A percentile compares a stretch with the other conserved stretches of the same genome.
phyloP scores from a whole-genome alignment of 2,329 filamentous ascomycete species.

The Penicillium sp. region DNA sequence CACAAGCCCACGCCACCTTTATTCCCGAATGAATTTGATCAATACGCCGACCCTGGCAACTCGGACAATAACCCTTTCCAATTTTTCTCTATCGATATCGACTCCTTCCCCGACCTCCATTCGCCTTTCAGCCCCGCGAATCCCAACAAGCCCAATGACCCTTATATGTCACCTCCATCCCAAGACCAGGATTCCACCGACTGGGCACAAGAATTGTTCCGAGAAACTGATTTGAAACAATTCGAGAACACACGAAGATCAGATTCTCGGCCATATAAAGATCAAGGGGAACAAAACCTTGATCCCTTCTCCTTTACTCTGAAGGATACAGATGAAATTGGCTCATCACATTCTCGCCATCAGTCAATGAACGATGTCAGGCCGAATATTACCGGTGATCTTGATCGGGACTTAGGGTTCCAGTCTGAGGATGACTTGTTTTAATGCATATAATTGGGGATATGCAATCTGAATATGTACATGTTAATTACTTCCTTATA shows the following conservation, averaged over 20 bases:
- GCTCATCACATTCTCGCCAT: neutral
- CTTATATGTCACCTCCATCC: conserved; percentile 7
- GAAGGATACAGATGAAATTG: conserved; percentile 11
- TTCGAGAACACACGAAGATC: conserved; percentile 5
- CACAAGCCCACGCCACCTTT: conserved; percentile 1
- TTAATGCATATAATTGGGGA: conserved; percentile 4
- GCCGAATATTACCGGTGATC: conserved; percentile 36
- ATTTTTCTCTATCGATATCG: conserved; percentile 28
- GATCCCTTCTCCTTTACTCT: conserved; percentile 24
- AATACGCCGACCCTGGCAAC: conserved; percentile 14
- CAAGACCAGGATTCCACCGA: conserved; percentile 27
- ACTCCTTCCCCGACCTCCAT: conserved; percentile 22
- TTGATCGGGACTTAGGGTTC: conserved; percentile 40
- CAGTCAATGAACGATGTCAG: conserved; percentile 14
- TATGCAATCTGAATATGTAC: neutral
- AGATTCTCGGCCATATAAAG: neutral
- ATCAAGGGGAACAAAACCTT: conserved; percentile 8
- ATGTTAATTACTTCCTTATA: too few species aligned
- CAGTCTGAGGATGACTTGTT: conserved; percentile 33
- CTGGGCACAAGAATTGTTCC: conserved; percentile 34
- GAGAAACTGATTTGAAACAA: conserved; percentile 19
- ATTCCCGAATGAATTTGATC: conserved; percentile 28
- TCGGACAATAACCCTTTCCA: conserved; percentile 20
- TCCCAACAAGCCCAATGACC: neutral
- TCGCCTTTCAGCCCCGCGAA: conserved; percentile 4